A percentile compares a stretch with the other conserved stretches of the same genome.
Evolutionary conservation across 2,329 filamentous ascomycete species (phyloP).

Genomic region (Elsinoe batatas): DNA sequence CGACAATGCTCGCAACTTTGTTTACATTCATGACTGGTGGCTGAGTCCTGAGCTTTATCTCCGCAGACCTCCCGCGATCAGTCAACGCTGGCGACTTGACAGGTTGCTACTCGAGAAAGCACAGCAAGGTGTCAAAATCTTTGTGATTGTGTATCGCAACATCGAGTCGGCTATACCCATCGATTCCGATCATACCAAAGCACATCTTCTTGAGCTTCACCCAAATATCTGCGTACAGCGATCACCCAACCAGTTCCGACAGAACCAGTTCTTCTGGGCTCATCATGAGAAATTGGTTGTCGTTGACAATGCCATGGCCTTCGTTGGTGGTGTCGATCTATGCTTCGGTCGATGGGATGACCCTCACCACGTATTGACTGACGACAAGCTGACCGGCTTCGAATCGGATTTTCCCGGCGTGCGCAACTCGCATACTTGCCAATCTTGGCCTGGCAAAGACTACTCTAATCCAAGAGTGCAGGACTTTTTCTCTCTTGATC

Average conservation of each 20-base stretch:
- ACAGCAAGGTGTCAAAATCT: slow-evolving; percentile 89
- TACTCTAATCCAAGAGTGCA: slow-evolving; percentile 94
- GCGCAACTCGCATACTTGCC: slow-evolving; percentile 86
- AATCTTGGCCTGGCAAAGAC: slow-evolving; percentile 94
- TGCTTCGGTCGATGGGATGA: slow-evolving; percentile 98
- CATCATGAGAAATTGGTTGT: slow-evolving; percentile 98
- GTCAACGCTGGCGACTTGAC: slow-evolving; percentile 95
- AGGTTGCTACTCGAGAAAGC: slow-evolving; percentile 88
- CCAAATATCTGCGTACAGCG: slow-evolving; percentile 93
- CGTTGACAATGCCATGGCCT: slow-evolving; percentile 90
- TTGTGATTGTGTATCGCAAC: slow-evolving; percentile 95
- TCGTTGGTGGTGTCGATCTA: slow-evolving; percentile 89
- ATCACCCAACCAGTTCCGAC: slow-evolving; percentile 94
- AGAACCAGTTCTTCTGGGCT: slow-evolving; percentile 99
- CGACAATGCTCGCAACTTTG: slow-evolving; percentile 92
- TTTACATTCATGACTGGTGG: slow-evolving; percentile 99
- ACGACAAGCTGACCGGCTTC: slow-evolving; percentile 93
- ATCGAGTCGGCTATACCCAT: slow-evolving; percentile 96
- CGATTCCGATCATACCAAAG: slow-evolving; percentile 96
- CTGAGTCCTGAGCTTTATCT: slow-evolving; percentile 92
- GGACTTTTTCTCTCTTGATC: slow-evolving; percentile 86
- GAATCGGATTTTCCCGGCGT: slow-evolving; percentile 62
- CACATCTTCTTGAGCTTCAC: slow-evolving; percentile 86
- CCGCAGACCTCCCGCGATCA: slow-evolving; percentile 85
- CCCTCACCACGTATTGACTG: slow-evolving; percentile 78